A percentile compares a stretch with the other conserved stretches of the same genome.
Conservation (phyloP, 495 filamentous ascomycete genomes). For the Trichoderma gamsii region DNA sequence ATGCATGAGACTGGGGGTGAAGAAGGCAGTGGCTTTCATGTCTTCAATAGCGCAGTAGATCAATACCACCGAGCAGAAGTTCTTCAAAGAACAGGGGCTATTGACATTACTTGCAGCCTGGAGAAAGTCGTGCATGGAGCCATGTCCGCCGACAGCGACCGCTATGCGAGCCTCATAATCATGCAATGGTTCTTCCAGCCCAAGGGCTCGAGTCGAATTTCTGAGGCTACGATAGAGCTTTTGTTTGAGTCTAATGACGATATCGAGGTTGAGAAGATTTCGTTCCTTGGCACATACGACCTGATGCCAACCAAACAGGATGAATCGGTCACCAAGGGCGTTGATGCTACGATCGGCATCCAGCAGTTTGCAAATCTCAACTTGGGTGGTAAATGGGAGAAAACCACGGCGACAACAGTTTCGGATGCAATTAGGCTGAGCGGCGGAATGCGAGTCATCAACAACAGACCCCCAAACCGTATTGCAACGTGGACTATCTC, state of each 20-base stretch:
- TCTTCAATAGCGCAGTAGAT: neutral
- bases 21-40: neutral
- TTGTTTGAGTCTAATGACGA: neutral
- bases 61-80: neutral
- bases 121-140: neutral
- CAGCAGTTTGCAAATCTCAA: neutral
- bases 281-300: neutral
- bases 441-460: neutral
- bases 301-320: neutral
- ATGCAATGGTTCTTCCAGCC: neutral
- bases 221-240: neutral
- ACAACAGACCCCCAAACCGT: neutral
- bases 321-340: no score
- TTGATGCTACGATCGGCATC: neutral
- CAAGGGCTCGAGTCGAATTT: neutral
- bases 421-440: neutral
- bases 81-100: neutral
- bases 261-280: neutral
- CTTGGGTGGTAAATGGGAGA: neutral
- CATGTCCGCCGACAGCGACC: neutral
- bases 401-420: neutral
- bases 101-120: neutral
- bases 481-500: neutral
- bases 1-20: neutral
- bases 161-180: neutral